Evolutionary conservation across 106 monocot genomes (phyloP), one percentile per base, ranked within the genome.

Genomic region (Dioscorea alata): DNA sequence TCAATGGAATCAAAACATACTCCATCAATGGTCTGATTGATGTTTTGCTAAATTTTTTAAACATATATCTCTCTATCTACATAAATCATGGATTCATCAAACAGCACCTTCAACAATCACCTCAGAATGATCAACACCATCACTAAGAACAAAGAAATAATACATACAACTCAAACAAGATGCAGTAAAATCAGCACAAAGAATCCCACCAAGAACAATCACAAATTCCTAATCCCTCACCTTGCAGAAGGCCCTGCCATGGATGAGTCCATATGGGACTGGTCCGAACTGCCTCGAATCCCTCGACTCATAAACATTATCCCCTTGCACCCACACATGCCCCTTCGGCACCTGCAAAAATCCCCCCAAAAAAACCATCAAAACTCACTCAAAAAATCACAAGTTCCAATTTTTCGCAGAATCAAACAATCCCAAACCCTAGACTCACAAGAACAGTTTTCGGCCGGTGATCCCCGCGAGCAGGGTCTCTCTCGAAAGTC

Each of bases 301-400:
- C 63, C 83, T 86, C 2, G 95, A 91, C 49, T 69, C 64, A 76
- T 88, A 81, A 19, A 84, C 70, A 68, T 96, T 89, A 70, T 96
- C 95, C 13, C 95, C 95, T 71, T 88, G 82, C 61, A 96, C 88
- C 91, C 91, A 96, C 71, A 86, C 71, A 82, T 96, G 88, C 8
- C 86, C 95, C 65, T 82, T 78, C 22, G 95, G 88, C 33, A 95
- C 91, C 95, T 95, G 59, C 23, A 66, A 67, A 72, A 20, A 19
- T 20, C 63, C 17, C 57, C 48, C 33, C 65, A 12, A 75, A 13
- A 21, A 28, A 24, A 12, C 23, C 6, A 56, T 17, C 56, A 33
- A 25, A 33, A 9, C n/a, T 19, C 33, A 54, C 28, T 14, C 13
- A 54, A 69, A n/a, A n/a, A 8, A 66, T 32, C 57, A 71, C 16